These are phyloP conservation scores for Pelargonium nanum DNA, from an alignment of 345 rosid species.

Conservation along the genomic window DNA sequence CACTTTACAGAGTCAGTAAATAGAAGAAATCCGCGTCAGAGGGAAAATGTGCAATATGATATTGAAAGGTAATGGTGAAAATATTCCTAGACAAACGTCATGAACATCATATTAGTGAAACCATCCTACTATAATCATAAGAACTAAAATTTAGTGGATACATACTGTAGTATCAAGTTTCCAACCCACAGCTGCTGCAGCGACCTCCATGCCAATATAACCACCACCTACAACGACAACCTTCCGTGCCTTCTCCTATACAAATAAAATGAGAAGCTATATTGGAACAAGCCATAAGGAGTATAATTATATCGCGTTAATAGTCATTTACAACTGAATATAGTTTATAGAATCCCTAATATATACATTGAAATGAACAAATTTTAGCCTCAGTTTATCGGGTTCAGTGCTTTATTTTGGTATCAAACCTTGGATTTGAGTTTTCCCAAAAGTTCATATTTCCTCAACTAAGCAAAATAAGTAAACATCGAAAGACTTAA, in stretches of 20 bases:
- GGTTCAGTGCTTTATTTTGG: too few relatives aligned
- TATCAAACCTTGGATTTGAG: too few relatives aligned
- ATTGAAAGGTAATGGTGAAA: not conserved
- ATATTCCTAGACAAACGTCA: not conserved
- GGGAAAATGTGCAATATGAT: not conserved
- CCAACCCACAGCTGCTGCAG: conserved; percentile 94
- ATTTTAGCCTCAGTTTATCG: too few relatives aligned
- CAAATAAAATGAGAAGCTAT: conserved; percentile 3
- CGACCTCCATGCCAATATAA: conserved; percentile 99
- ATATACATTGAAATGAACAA: too few relatives aligned
- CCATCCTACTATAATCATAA: not conserved
- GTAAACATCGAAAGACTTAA: not conserved
- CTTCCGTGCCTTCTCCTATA: conserved; percentile 70
- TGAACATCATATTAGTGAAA: not conserved
- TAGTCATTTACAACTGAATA: not conserved
- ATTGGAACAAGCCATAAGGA: conserved; percentile 3
- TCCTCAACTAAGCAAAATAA: too few relatives aligned
- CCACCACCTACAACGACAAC: conserved; percentile 91
- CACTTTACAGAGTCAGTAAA: not conserved
- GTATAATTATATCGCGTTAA: too few relatives aligned
- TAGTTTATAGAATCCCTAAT: not conserved
- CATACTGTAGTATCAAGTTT: conserved; percentile 79
- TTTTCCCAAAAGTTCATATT: too few relatives aligned
- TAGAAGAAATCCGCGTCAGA: not conserved
- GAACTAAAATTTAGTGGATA: not conserved